Evolutionary conservation across 208 protist genomes (phyloP), one percentile per base, ranked within the genome.

Genomic region (Wallacemonas collosoma): DNA sequence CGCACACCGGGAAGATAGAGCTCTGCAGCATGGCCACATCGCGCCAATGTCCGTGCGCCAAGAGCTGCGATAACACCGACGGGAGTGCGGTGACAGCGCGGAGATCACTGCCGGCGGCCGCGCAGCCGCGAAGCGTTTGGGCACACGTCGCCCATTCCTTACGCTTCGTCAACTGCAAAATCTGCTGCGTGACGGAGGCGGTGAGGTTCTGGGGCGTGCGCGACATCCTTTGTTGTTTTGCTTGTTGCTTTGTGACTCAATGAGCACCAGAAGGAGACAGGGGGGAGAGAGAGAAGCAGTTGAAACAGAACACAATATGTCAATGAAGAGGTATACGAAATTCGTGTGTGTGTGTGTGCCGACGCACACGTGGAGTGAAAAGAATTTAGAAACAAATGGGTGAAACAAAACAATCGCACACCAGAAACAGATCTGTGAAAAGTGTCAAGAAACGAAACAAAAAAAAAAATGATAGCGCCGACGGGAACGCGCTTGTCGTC

Each of bases 81-180:
- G 82, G 73, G 62, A 87, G 50, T 55, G 69, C 61, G 3, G 82
- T 78, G 15, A 87, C 14, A 44, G 45, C 71, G 8, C 63, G 68
- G 3, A 82, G 43, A 8, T 68, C 55, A 3, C 64, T 71, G 15
- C 78, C 75, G 2, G 67, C 56, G 55, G 67, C 68, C 2, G 58
- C 69, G 60, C 75, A 81, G n/a, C 70, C 71, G 14, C 40, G 71
- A 1, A 87, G 75, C 1, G 70, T 62, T 36, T 65, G 57, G 3
- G 84, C 68, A 17, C 74, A 83, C 12, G 26, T 43, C n/a, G 6
- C 26, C 82, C 82, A 87, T 47, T 87, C 79, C 2, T 61, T 68
- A 17, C 50, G 39, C 56, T 78, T 36, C 62, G 81, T 74, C 17
- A 77, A 71, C 14, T 4, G 14, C 8, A 62, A 38, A 26, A 62